Base-by-base conservation (phyloP, 2,329 filamentous ascomycete species). In the Neopestalotiopsis sp. region DNA sequence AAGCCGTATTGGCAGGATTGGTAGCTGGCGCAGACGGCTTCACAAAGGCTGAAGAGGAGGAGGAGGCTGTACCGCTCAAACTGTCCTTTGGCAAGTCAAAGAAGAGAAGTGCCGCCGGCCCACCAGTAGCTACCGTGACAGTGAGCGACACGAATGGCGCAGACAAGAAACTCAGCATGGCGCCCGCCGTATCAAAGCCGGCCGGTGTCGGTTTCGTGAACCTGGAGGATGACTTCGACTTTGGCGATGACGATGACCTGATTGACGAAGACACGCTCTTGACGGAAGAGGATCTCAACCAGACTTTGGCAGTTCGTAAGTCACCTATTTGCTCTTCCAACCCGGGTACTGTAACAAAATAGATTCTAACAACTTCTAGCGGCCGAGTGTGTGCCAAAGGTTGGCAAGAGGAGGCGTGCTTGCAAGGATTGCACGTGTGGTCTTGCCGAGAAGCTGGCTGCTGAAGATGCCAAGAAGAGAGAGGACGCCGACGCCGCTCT, bases 341-440 rank as follows among this genome's bases (percentile, higher is more conserved):
- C n/a, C 13, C 14, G 38, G 28, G 12, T 6, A 57, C 4, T n/a
- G 17, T 17, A 63, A 68, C 38, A 65, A n/a, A 4, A 1, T n/a
- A 17, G 14, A n/a, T n/a, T 9, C 74, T 78, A 74, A 82, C 77
- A 10, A 14, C 5, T 52, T 28, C 68, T 71, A 89, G 95, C 96
- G 66, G 88, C 91, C 32, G 94, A 97, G 78, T 99, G 96, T 81
- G 90, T 91, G 69, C 95, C 95, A 62, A 94, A 96, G 82, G 87
- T 91, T 59, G 94, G 93, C 69, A 97, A 97, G 84, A 91, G 95
- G 74, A 92, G 95, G 67, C 91, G 95, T 71, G 94, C 96, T 69
- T 99, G 96, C 86, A 98, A 99, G 83, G 96, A 99, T 84, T 99
- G 96, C 85, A 95, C 93, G 9, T 99, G 96, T 78, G 96, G 96